Evolutionary conservation across 2,329 filamentous ascomycete species (phyloP), one percentile per base, ranked within the genome.

Genomic region (Penicillium sp.): DNA sequence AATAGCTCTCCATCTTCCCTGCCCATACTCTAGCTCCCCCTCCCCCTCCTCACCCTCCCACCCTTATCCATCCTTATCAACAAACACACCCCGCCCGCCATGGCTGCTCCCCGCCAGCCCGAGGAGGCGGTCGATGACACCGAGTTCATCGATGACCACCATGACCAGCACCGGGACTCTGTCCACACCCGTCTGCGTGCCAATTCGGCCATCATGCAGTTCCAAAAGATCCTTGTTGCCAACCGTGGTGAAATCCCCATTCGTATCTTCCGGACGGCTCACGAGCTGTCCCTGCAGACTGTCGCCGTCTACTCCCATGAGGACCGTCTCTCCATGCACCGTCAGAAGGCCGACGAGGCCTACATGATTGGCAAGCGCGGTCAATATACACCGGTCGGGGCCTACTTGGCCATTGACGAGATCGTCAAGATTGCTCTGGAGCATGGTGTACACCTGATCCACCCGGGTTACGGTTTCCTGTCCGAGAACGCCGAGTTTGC

Each of bases 271-370:
- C 85, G 90, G 78, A 95, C 88, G 60, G 91, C 91, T 62, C 91
- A 97, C 78, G 91, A 97, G 77, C 82, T 97, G 68, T 97, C 91
- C 38, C 82, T 97, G 59, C 91, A 96, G 78, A 66, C 69, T 50
- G 74, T 72, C 58, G 69, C 65, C 53, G 64, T 73, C 63, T 71
- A 62, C 67, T 86, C 86, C 75, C 93, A 97, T 81, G 93, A 98
- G 78, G 93, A 98, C 72, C 88, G 93, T 67, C 82, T 98, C 64
- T 89, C 87, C 72, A 97, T 97, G 93, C 93, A 98, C 77, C 81
- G 93, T 73, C 93, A 98, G 73, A 97, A 98, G 84, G 93, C 93
- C 72, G 93, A 98, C 68, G 93, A 98, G 77, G 93, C 93, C 63
- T 98, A 98, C 75, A 88, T 95, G 74, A 98, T 98, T 76, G 93